Conservation (phyloP, 176 grass and related monocot genomes). For the Pharus latifolius region DNA sequence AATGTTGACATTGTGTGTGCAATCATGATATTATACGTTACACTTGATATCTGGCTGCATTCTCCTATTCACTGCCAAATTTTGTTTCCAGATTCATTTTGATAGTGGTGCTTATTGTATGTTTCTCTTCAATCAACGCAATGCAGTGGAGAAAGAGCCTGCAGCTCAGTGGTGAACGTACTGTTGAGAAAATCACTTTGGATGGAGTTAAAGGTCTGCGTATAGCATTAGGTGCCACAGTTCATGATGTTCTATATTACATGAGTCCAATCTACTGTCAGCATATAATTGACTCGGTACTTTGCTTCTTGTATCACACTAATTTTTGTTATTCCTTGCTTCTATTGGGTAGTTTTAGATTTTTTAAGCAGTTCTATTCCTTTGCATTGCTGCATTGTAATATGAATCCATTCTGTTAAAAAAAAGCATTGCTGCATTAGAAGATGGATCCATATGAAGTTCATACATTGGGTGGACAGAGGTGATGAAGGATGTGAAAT, state of each 20-base stretch:
- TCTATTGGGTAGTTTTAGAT: neutral
- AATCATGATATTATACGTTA: neutral
- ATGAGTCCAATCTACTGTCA: constrained; percentile 99
- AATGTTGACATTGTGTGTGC: neutral
- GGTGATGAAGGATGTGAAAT: neutral
- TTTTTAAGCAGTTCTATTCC: neutral
- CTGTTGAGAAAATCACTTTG: constrained; percentile 88
- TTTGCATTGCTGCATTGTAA: neutral
- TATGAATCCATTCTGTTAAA: neutral
- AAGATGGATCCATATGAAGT: neutral
- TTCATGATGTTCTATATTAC: constrained; percentile 99
- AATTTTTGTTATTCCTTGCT: neutral
- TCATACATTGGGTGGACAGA: neutral
- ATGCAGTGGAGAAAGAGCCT: constrained; percentile 90
- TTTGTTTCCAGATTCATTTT: too few species aligned
- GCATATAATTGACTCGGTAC: constrained; percentile 95
- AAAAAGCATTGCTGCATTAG: neutral
- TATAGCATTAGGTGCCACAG: constrained; percentile 72
- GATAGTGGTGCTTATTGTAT: constrained; percentile 13
- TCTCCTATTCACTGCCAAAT: neutral
- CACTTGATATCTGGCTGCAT: neutral
- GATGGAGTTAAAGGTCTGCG: constrained; percentile 93
- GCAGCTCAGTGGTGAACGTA: constrained; percentile 77
- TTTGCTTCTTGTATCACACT: constrained; percentile 16
- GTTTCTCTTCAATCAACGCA: neutral